Evolutionary conservation across 352 stramenopile species (phyloP), one percentile per base, ranked within the genome.

Genomic region (Phytophthora ohioensis): DNA sequence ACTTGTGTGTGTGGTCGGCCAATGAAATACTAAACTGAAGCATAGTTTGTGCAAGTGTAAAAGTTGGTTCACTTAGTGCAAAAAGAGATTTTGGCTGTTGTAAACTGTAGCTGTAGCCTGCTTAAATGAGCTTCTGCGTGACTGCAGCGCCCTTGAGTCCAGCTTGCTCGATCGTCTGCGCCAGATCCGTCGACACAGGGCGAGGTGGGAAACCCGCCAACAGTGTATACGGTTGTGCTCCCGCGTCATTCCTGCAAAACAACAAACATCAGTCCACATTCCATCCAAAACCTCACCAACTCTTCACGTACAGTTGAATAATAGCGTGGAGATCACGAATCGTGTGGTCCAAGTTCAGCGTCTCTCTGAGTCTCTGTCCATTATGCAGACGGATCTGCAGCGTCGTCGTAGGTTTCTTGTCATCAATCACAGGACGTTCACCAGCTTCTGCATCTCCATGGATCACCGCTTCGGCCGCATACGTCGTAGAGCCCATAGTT

Each of bases 61-160:
- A 45, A 36, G 30, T 31, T 53, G 17, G 10, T 41, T 52, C 31
- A 43, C n/a, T 27, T 45, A 39, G 35, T 48, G 32, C 56, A 71
- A 62, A 52, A 66, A 51, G 41, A 62, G n/a, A 15, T n/a, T 35
- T n/a, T 60, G 56, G 39, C 42, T 62, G 34, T 31, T 15, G 4
- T n/a, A 43, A 17, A 5, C 39, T 35, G 27, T 60, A 4, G 31
- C 35, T 21, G 32, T 58, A 47, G 27, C 53, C 38, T 12, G 38
- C 53, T 67, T 91, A 95, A 47, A 89, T 90, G 68, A 97, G 85
- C 76, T 98, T 98, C 73, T 98, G 84, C 13, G 91, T 97, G 56
- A 99, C 80, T 52, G 94, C 86, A 8, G 94, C 91, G 31, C 92
- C 93, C 73, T 97, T 97, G 36, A 99, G 84, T 27, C 94, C 94